Base-by-base conservation (phyloP, 2,329 filamentous ascomycete genomes). In the Shiraia bambusicola region DNA sequence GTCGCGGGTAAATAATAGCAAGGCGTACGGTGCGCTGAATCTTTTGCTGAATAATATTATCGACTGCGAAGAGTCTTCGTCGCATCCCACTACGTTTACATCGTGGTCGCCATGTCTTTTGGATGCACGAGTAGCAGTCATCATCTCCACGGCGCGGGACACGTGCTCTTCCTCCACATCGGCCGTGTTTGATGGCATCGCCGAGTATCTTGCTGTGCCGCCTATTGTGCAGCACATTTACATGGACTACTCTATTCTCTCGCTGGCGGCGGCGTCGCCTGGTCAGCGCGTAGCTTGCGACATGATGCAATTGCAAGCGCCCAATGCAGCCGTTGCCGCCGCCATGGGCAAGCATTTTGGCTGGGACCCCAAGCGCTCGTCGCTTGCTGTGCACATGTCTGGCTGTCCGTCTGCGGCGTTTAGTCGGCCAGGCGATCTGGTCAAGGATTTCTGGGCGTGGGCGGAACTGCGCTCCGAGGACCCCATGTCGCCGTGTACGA, bases 381-480 rank as follows among this genome's bases (percentile, higher is more conserved):
- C 55, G 8, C 45, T 63, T 2, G 50, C 52, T 1, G 17, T 46
- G 8, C 55, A 56, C 17, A 44, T 57, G 34, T 42, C 48, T 13
- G 45, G 38, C 13, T 37, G 32, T 12, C 50, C 46, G 7, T 40
- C 55, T 5, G 54, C 46, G 19, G 45, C 43, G 4, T 65, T 61
- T 39, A 56, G 49, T 27, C 24, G 24, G 10, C 54, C 61, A 6
- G 58, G 59, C 9, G 59, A 65, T 34, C 38, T 63, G n/a, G 40
- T 58, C 7, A 47, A 52, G 14, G 61, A 63, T 14, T 61, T 61
- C 28, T 59, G 59, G 57, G 58, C 55, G 3, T 65, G 61, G 59
- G 53, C 59, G 7, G 61, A 62, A 35, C 37, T 59, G 5, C 45
- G 46, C n/a, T 24, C 38, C 8, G 26, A 37, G 6, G 44, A 43